Base-by-base conservation (phyloP, 129 eudicot species). In the Artemisia tridentata region DNA sequence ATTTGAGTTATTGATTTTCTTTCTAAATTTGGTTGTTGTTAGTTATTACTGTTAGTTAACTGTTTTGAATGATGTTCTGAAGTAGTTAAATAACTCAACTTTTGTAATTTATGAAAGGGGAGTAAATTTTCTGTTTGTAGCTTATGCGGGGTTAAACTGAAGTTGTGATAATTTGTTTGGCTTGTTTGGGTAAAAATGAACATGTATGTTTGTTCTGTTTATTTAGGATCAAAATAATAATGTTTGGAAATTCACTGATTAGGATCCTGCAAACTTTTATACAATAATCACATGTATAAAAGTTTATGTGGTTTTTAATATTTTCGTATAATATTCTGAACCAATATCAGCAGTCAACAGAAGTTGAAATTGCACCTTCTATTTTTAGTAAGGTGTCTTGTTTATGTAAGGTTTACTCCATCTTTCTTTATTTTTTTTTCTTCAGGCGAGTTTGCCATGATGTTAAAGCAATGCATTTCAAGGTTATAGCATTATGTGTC, bases 381-480 rank as follows among this genome's bases (percentile, higher is more conserved):
- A 17, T n/a, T n/a, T 63, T 63, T 31, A 38, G 68, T 3, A 29
- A 61, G 46, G 27, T 13, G 4, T 23, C 38, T 59, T 13, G 43
- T n/a, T 68, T 68, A 51, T 9, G 72, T 52, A 27, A 23, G 6
- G 25, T 68, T 68, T 18, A 17, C 19, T 18, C n/a, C 71, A 45
- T 65, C 14, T 5, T 23, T 21, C 10, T 17, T 54, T 43, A 19
- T 55, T 46, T 10, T 31, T 9, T 31, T 54, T 60, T 75, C 45
- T 80, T 2, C 81, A 91, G 97, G 92, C 77, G 80, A 3, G 18
- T 74, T 62, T 75, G 49, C 62, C 75, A 61, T 63, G 78, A 65
- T 68, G 82, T 72, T 62, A 80, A 83, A 71, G 82, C 69, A 34
- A 71, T 91, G 65, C 75, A 65, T 63, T 67, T 65, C 48, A 57